Evolutionary conservation across 768 basidiomycete species (phyloP).

Genomic region (Lentinula sp.): DNA sequence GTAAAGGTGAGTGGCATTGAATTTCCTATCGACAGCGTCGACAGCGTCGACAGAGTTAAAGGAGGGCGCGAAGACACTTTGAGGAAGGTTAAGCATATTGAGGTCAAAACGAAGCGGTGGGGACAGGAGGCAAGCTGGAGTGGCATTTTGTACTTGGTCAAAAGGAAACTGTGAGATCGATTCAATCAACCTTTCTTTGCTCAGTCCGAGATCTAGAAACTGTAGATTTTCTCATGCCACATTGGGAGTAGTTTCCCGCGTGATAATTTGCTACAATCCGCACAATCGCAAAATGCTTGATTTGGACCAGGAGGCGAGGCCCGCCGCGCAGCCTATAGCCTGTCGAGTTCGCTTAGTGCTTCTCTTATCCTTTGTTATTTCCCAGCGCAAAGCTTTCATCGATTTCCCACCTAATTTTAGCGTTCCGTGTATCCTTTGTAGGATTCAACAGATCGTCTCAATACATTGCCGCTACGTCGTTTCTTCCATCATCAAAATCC

Average conservation of each 20-base stretch:
- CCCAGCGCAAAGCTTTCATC: slow-evolving; percentile 8
- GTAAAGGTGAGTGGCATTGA: slow-evolving; percentile 34
- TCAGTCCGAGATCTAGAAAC: slow-evolving; percentile 6
- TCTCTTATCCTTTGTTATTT: neutral
- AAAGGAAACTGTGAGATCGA: slow-evolving; percentile 8
- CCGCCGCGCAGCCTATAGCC: neutral
- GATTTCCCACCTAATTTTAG: slow-evolving; percentile 11
- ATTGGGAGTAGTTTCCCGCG: neutral
- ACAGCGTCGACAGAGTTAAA: slow-evolving; percentile 15
- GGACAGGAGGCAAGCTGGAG: neutral
- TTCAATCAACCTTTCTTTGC: slow-evolving; percentile 4
- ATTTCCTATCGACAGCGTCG: slow-evolving; percentile 27
- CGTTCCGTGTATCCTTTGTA: slow-evolving; percentile 5
- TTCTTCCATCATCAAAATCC: neutral
- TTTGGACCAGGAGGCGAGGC: neutral
- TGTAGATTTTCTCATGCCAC: slow-evolving; percentile 8
- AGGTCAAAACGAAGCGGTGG: neutral
- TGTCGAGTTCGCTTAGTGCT: neutral
- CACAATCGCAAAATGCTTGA: neutral
- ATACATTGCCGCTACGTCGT: neutral
- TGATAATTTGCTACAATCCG: neutral
- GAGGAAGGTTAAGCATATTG: slow-evolving; percentile 20
- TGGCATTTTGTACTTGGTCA: slow-evolving; percentile 5
- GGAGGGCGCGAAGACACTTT: slow-evolving; percentile 13
- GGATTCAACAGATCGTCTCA: neutral